Base-by-base conservation (phyloP, 225 moss, liverwort and hornwort genomes). In the Marchantia paleacea region DNA sequence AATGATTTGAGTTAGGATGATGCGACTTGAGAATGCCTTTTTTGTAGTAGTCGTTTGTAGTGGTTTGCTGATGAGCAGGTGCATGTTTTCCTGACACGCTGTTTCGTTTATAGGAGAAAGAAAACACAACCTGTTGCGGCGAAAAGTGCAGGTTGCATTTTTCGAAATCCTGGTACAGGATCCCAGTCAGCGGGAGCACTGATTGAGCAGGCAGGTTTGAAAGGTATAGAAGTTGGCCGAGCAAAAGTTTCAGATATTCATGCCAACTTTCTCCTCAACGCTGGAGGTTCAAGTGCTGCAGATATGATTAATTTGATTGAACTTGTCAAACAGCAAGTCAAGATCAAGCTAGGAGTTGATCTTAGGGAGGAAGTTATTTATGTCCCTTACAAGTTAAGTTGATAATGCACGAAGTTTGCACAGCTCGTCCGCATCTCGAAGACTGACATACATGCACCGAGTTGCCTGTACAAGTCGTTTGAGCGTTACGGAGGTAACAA, bases 101-200 rank as follows among this genome's bases (percentile, higher is more conserved):
- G 47, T 48, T 20, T 70, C 60, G 0, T 39, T 73, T 77, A 48
- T 86, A 99, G 97, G 83, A 90, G 99, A 50, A 91, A 79, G 79
- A 87, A 80, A 84, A 91, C 90, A 6, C 99, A 99, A 58, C 95
- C 99, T 73, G 81, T 95, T 63, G 82, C 91, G 10, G 91, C 90
- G 76, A 89, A 82, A 62, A 93, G 90, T 61, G 95, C 89, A 71
- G 99, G 99, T 50, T 95, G 95, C 84, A 91, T 99, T 7, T 99
- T 99, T 69, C 90, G 91, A 24, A 99, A 95, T 61, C 95, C 95
- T 22, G 93, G 97, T 75, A 61, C 51, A 14, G 93, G 89, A 6
- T 86, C 69, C 49, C 82, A 78, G 18, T 92, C 99, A 15, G 99
- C 99, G 15, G 95, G 99, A 49, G 91, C 97, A 30, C 79, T 94